These are phyloP conservation scores for Gonapodya sp. DNA, from an alignment of 192 early-diverging fungal genomes.

Conservation along the genomic window DNA sequence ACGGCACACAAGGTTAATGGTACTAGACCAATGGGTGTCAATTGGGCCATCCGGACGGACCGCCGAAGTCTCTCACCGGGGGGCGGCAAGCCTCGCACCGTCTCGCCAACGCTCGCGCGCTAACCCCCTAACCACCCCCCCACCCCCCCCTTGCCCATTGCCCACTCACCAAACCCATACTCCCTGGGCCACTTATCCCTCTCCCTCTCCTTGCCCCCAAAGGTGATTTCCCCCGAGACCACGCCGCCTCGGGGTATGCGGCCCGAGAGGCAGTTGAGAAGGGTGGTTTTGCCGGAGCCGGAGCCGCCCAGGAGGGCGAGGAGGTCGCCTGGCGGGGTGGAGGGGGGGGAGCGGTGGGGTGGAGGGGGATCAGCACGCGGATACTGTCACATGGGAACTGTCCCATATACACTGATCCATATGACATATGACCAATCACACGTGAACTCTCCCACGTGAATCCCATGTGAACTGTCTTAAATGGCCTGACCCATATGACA, in stretches of 20 bases:
- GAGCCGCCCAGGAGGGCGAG: background rate
- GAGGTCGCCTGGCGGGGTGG: background rate
- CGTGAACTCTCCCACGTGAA: too few species aligned
- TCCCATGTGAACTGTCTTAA: too few species aligned
- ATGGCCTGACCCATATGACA: too few species aligned
- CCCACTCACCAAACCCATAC: slow-evolving; percentile 3
- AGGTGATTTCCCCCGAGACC: background rate
- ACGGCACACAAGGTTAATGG: too few species aligned
- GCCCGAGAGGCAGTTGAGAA: background rate
- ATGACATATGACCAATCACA: too few species aligned
- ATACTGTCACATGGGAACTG: too few species aligned
- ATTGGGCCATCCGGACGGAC: background rate
- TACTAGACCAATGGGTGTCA: background rate
- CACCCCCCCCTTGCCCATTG: background rate
- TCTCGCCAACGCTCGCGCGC: background rate
- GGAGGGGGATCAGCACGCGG: too few species aligned
- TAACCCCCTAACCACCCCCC: background rate
- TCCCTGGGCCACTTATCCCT: background rate
- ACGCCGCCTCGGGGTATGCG: background rate
- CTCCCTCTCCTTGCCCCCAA: background rate
- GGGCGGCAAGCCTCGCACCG: background rate
- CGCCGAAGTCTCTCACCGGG: background rate
- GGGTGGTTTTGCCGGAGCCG: background rate
- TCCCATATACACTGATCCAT: too few species aligned
- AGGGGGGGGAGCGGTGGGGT: background rate